Evolutionary conservation across 805 yeast genomes (phyloP).

Genomic region (Saturnispora halmiae): DNA sequence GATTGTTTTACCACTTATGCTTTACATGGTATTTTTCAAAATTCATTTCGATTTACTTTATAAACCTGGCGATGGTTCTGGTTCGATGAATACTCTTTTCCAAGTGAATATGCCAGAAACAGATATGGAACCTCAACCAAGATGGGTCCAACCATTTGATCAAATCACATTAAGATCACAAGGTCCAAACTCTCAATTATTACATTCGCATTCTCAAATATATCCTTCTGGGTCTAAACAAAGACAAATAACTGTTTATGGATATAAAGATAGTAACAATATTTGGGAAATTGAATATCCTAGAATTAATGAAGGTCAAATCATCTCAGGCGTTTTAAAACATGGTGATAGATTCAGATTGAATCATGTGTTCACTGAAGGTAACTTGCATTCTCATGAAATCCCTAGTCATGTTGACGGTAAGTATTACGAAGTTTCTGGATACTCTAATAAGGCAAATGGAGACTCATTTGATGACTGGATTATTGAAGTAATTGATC

Average conservation of each 20-base stretch:
- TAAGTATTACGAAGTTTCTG: slow-evolving; percentile 49
- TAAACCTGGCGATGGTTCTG: slow-evolving; percentile 81
- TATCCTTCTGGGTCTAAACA: slow-evolving; percentile 92
- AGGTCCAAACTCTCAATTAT: slow-evolving; percentile 61
- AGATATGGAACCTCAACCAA: slow-evolving; percentile 55
- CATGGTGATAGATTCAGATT: slow-evolving; percentile 58
- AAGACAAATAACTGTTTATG: slow-evolving; percentile 93
- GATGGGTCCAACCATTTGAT: slow-evolving; percentile 57
- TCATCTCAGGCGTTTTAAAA: slow-evolving; percentile 28
- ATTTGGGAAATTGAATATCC: slow-evolving; percentile 47
- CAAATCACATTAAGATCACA: slow-evolving; percentile 57
- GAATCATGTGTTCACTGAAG: slow-evolving; percentile 50
- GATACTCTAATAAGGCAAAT: slow-evolving; percentile 55
- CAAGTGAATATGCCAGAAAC: slow-evolving; percentile 77
- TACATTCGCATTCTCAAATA: slow-evolving; percentile 79
- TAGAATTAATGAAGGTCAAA: slow-evolving; percentile 19
- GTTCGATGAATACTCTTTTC: slow-evolving; percentile 79
- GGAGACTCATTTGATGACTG: slow-evolving; percentile 76
- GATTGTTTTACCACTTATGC: slow-evolving; percentile 51
- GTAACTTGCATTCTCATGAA: slow-evolving; percentile 66
- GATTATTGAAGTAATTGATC: slow-evolving; percentile 62
- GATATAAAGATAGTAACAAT: slow-evolving; percentile 84
- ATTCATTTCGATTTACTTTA: slow-evolving; percentile 66
- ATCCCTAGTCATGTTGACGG: slow-evolving; percentile 54
- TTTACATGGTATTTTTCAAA: slow-evolving; percentile 61